Conservation (phyloP, 2,329 filamentous ascomycete genomes). For the Monilinia fructicola region DNA sequence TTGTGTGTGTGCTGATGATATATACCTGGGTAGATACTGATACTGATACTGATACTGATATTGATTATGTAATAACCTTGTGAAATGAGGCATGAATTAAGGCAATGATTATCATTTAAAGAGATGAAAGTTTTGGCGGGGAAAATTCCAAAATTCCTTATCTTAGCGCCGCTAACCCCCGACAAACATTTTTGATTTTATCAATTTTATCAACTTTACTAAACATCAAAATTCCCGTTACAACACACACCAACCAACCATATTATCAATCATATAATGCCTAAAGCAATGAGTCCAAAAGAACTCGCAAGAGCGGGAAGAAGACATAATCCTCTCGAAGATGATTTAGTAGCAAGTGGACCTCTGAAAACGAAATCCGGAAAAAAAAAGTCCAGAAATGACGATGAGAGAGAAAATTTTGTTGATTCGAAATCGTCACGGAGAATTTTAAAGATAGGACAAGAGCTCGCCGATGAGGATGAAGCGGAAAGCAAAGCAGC, state of each 20-base stretch:
- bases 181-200: slow-evolving; percentile 26
- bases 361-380: slow-evolving; percentile 71
- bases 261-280: slow-evolving; percentile 55
- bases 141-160: slow-evolving; percentile 19
- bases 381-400: slow-evolving; percentile 63
- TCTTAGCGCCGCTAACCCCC: slow-evolving; percentile 23
- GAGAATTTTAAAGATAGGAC: slow-evolving; percentile 85
- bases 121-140: neutral
- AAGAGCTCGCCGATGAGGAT: slow-evolving; percentile 84
- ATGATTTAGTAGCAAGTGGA: slow-evolving; percentile 74
- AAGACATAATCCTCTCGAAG: slow-evolving; percentile 86
- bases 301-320: slow-evolving; percentile 57
- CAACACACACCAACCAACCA: slow-evolving; percentile 4
- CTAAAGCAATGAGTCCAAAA: slow-evolving; percentile 67
- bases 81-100: neutral
- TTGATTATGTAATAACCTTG: neutral
- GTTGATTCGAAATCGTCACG: slow-evolving; percentile 86
- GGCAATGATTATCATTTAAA: neutral
- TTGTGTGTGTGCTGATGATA: neutral
- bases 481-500: slow-evolving; percentile 49
- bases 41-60: neutral
- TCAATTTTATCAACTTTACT: no score
- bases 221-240: slow-evolving; percentile 22
- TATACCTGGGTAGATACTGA: no score
- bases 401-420: slow-evolving; percentile 65